Conservation (phyloP, 108 stramenopile genomes). For the Cyclotella atomus region DNA sequence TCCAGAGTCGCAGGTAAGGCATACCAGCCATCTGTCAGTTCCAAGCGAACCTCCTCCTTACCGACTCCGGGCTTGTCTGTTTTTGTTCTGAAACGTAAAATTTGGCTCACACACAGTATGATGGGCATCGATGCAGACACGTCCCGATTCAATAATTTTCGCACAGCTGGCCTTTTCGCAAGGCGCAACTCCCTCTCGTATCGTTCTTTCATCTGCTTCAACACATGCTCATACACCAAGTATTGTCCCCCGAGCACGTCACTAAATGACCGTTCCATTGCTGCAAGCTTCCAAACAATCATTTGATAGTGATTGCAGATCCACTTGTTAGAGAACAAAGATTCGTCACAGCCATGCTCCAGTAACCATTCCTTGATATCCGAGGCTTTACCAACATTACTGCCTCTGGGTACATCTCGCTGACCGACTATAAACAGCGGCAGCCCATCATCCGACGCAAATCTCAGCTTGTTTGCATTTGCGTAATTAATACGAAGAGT, state of each 20-base stretch:
- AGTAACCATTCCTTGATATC: constrained; percentile 51
- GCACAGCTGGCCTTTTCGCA: constrained; percentile 64
- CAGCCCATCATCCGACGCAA: constrained; percentile 37
- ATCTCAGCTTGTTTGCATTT: constrained; percentile 63
- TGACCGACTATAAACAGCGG: constrained; percentile 50
- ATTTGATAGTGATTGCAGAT: constrained; percentile 76
- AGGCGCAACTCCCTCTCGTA: constrained; percentile 67
- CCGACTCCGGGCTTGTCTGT: neutral
- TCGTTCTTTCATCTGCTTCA: constrained; percentile 59
- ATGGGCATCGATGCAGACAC: constrained; percentile 57
- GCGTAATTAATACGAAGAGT: constrained; percentile 46
- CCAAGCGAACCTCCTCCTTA: constrained; percentile 42
- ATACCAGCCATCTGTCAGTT: constrained; percentile 90
- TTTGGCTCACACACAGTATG: constrained; percentile 66
- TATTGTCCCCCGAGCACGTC: constrained; percentile 55
- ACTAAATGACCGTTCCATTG: constrained; percentile 73
- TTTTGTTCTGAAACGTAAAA: constrained; percentile 45
- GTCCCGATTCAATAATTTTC: constrained; percentile 83
- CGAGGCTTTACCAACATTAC: constrained; percentile 27
- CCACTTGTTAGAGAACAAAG: constrained; percentile 60
- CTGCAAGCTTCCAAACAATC: constrained; percentile 85
- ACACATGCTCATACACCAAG: constrained; percentile 63
- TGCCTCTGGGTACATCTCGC: constrained; percentile 12
- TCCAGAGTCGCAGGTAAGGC: constrained; percentile 67
- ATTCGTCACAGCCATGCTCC: constrained; percentile 53